Base-by-base conservation (phyloP, 2,329 filamentous ascomycete species). In the Arthrobotrys sphaeroides region DNA sequence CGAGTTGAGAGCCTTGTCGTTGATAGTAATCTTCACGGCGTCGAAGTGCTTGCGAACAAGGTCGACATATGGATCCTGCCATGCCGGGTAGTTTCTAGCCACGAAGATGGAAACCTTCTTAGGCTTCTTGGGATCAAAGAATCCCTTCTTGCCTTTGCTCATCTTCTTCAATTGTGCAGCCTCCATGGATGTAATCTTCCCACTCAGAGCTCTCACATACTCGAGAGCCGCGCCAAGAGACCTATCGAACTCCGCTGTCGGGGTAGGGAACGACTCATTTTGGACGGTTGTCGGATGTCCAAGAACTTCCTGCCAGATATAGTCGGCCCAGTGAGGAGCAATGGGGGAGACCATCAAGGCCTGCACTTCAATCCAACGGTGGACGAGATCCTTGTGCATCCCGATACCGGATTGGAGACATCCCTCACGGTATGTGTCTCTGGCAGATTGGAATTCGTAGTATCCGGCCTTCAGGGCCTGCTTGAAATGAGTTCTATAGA, bases 301-400 rank as follows among this genome's bases (percentile, higher is more conserved):
- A 75, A 99, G 88, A 1, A 98, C 89, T 83, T 98, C 94, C 65
- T 91, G 88, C 93, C 93, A 98, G 81, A 99, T 89, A 83, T 96
- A 91, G 82, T 99, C 95, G 51, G 92, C 87, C 90, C 93, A 98
- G 84, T 99, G 95, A 72, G 95, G 94, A 1, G 94, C 90, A 77
- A 98, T 90, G 60, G 93, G 91, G 2, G 90, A 87, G 79, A 98
- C 85, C 80, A 97, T 86, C 59, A 96, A 86, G 49, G 91, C 90
- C 83, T 97, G 94, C 18, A 96, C 86, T 84, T 96, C 91, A 78
- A 97, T 89, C 83, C 95, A 99, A 79, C 90, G 88, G 79, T 88
- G 84, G 31, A 94, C 87, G 9, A 96, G 85, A 78, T 93, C 91
- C 79, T 88, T 88, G 84, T 98, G 94, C 90, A 98, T 94, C 80